Evolutionary conservation across 2,329 filamentous ascomycete species (phyloP), one percentile per base, ranked within the genome.

Genomic region (Paradendryphiella salina): DNA sequence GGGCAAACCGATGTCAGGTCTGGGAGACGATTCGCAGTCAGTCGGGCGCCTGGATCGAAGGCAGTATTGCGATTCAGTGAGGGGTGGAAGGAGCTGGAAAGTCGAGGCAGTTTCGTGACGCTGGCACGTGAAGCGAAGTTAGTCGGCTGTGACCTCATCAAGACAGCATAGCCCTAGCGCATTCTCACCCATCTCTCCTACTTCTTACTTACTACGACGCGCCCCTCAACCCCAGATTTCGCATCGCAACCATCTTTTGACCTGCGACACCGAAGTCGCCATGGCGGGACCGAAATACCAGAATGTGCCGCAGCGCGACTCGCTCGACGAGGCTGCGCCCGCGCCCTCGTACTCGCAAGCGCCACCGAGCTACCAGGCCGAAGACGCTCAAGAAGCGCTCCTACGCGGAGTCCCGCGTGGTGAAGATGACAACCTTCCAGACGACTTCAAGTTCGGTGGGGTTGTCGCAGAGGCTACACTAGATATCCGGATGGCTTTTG

Each of bases 391-490:
- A 53, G 79, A 80, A 64, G 80, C 82, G 17, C 80, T 88, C 33
- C 82, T 89, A 50, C 82, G 82, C 55, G 87, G 81, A 44, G 72
- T 75, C 36, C 85, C 90, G 43, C 85, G 92, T 65, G 82, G 81
- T 71, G 92, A 92, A 74, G 85, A 92, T 70, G 93, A 96, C 76
- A 95, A 96, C 69, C 73, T 97, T 36, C 93, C 93, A 1, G 93
- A 97, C 78, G 93, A 97, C 76, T 97, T 97, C 85, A 97, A 96
- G 82, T 97, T 96, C 70, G 94, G 93, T 64, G 92, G 91, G 56
- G 90, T 87, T 14, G 92, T 97, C 52, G 87, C 92, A 61, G 94
- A 97, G 79, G 93, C 90, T 38, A 96, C 92, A 15, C 81, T 97
- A 70, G 91, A 96, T 68, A 96, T 99, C 71, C 89, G 93, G 64